Percentiles rank a stretch among this genome's conserved stretches.
phyloP scores from a whole-genome alignment of 495 filamentous ascomycete species.

The Hypomontagnella monticulosa region DNA sequence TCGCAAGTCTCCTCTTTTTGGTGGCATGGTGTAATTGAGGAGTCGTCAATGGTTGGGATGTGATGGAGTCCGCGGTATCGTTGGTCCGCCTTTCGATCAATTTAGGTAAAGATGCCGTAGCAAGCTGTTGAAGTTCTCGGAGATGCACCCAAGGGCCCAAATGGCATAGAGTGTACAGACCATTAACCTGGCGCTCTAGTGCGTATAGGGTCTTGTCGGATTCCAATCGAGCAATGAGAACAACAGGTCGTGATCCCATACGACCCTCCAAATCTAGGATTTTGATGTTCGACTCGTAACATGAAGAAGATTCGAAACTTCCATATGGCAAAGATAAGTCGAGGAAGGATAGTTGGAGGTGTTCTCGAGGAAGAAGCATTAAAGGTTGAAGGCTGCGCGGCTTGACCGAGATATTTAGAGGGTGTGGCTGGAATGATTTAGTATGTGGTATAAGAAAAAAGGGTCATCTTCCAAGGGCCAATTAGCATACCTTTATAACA shows the following conservation, averaged over 20 bases:
- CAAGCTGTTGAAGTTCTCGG: constrained; percentile 53
- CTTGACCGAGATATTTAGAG: constrained; percentile 64
- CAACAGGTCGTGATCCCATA: constrained; percentile 57
- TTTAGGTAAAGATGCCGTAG: constrained; percentile 50
- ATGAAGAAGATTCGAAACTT: constrained; percentile 59
- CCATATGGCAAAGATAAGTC: constrained; percentile 64
- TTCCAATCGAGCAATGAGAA: constrained; percentile 74
- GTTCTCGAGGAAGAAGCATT: constrained; percentile 67
- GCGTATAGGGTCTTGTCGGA: constrained; percentile 69
- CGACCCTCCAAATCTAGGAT: constrained; percentile 68
- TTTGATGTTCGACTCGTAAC: constrained; percentile 69
- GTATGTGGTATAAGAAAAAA: background rate
- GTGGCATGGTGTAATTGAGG: constrained; percentile 52
- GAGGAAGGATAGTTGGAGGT: constrained; percentile 67
- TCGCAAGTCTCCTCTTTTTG: constrained; percentile 61
- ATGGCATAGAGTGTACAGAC: constrained; percentile 76
- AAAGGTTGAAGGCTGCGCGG: constrained; percentile 69
- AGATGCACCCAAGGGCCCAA: constrained; percentile 72
- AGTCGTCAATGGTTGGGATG: constrained; percentile 44
- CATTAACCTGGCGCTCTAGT: constrained; percentile 73
- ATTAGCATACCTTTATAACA: constrained; percentile 55
- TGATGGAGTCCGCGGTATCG: constrained; percentile 13
- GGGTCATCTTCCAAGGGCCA: background rate
- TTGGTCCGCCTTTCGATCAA: constrained; percentile 31
- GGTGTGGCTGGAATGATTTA: constrained; percentile 62